Evolutionary conservation across 192 early-diverging fungal species (phyloP).

Genomic region (Fimicolochytrium jonesii): DNA sequence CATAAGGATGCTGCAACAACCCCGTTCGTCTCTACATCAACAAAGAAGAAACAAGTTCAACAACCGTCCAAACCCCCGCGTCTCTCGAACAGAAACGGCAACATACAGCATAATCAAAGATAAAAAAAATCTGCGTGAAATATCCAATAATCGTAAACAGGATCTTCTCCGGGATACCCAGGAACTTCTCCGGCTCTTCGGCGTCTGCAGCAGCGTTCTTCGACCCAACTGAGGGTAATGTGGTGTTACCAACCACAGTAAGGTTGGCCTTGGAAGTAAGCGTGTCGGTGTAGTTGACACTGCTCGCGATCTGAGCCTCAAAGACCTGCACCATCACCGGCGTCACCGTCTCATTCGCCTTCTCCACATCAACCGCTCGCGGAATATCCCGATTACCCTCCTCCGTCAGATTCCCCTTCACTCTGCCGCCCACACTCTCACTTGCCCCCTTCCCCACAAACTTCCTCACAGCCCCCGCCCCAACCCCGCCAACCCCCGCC

Average conservation of each 20-base stretch:
- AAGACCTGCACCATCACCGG: constrained; percentile 5
- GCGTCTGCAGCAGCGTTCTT: not conserved
- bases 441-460: not conserved
- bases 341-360: constrained; percentile 18
- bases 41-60: no score
- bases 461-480: not conserved
- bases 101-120: constrained; percentile 37
- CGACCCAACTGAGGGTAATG: not conserved
- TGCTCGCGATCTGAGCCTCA: no score
- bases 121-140: constrained; percentile 43
- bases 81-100: no score
- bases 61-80: no score
- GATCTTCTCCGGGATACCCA: constrained; percentile 46
- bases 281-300: no score
- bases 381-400: not conserved
- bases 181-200: not conserved
- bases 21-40: constrained; percentile 30
- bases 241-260: not conserved
- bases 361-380: not conserved
- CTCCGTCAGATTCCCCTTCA: constrained; percentile 1
- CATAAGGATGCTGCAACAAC: constrained; percentile 38
- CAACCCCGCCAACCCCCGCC: constrained; percentile 8
- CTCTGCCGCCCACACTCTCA: not conserved
- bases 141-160: constrained; percentile 62
- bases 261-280: not conserved